phyloP scores from a whole-genome alignment of 805 yeast species.

The Lipomyces starkeyi region DNA sequence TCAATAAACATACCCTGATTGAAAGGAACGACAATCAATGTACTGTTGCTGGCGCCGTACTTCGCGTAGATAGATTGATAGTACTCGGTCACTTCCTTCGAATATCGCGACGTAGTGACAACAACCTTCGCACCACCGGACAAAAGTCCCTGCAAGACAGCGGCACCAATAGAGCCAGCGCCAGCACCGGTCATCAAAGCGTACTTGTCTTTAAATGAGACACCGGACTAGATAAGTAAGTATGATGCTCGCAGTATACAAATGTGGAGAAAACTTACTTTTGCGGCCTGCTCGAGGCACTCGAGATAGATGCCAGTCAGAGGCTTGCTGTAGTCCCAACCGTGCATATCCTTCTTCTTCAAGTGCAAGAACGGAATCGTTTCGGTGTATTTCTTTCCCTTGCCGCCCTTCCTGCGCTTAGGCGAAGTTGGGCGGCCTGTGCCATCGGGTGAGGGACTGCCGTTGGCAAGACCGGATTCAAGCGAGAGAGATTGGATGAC shows the following conservation, averaged over 20 bases:
- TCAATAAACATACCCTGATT: conserved; percentile 61
- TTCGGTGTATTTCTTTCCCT: conserved; percentile 50
- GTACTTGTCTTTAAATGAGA: conserved; percentile 83
- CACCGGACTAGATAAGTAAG: conserved; percentile 58
- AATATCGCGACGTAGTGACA: conserved; percentile 95
- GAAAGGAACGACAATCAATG: conserved; percentile 95
- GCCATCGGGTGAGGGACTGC: conserved; percentile 33
- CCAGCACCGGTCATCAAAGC: conserved; percentile 98
- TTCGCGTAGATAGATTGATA: conserved; percentile 93
- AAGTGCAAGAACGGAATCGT: conserved; percentile 95
- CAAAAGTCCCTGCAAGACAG: conserved; percentile 88
- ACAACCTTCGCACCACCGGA: conserved; percentile 98
- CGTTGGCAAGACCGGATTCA: conserved; percentile 21
- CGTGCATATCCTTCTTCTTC: conserved; percentile 73
- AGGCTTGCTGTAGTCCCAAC: conserved; percentile 86
- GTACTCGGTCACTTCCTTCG: conserved; percentile 91
- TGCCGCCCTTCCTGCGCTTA: conserved; percentile 39
- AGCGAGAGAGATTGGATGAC: conserved; percentile 44
- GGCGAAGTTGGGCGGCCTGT: conserved; percentile 36
- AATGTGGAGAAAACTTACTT: conserved; percentile 48
- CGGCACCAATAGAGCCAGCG: conserved; percentile 98
- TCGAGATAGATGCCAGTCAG: conserved; percentile 81
- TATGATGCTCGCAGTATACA: background rate
- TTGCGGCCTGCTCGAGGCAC: conserved; percentile 91
- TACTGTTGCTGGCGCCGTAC: conserved; percentile 90